Evolutionary conservation across 176 grass and related monocot genomes (phyloP), one percentile per base, ranked within the genome.

Genomic region (Triticum aestivum): DNA sequence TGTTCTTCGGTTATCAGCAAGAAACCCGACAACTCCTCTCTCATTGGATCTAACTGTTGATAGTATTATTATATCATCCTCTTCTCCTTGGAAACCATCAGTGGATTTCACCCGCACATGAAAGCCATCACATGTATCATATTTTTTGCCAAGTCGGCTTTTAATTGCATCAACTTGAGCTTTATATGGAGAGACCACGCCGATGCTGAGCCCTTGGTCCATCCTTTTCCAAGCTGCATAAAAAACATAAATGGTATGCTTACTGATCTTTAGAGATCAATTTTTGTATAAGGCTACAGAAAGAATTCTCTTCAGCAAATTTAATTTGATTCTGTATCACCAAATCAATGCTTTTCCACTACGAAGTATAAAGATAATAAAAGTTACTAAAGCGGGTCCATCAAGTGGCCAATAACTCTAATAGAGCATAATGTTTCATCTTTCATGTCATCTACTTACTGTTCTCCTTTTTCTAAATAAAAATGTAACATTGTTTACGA

Each of bases 1-100:
- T 73, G 88, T 88, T 71, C 95, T 89, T 82, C 86, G 92, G 17
- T 69, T 79, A 86, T 97, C 86, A 29, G 54, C 29, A 59, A 94
- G 84, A 92, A 97, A 97, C 20, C 88, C 90, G 81, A 94, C 81
- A 89, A 2, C 59, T 27, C 92, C 92, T 49, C 58, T 81, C 3
- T 2, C 37, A 44, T 94, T 97, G 45, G 84, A 91, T 61, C 88
- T 90, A 33, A 97, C 95, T 37, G 88, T 92, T 20, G 95, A 97
- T 27, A 97, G 71, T 83, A 97, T 94, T 33, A 97, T 91, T 3
- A 94, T 69, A 78, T 97, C 95, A 74, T 97, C 90, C 61, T 97
- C 89, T 88, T 86, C 85, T 75, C 92, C 92, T 83, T 94, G 90
- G 67, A 94, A 97, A 72, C 92, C 95, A 88, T 97, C 86, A 47